Evolutionary conservation across 192 early-diverging fungal species (phyloP).

Genomic region (Dimargaris cristalligena): DNA sequence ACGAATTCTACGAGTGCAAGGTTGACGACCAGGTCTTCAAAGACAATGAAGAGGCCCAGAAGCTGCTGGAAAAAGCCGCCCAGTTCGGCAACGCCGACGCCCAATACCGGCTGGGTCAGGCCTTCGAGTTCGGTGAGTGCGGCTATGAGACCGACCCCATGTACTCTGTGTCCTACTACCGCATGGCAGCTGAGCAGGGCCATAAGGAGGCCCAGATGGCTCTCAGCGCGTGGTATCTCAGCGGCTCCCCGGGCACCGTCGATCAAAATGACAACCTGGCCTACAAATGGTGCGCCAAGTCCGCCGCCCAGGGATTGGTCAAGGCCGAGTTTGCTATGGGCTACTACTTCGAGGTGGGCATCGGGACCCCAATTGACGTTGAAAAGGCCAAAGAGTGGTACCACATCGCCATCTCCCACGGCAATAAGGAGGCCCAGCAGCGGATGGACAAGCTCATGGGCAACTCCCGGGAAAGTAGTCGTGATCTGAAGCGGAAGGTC

Average conservation of each 20-base stretch:
- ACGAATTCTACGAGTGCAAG: constrained; percentile 36
- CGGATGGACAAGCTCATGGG: constrained; percentile 22
- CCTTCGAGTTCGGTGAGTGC: constrained; percentile 63
- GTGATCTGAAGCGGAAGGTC: constrained; percentile 26
- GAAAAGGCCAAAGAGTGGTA: constrained; percentile 42
- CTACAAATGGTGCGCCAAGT: constrained; percentile 63
- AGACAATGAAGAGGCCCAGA: constrained; percentile 57
- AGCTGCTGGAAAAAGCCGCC: constrained; percentile 57
- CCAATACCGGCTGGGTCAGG: constrained; percentile 60
- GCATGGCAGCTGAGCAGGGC: constrained; percentile 59
- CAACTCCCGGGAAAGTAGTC: constrained; percentile 16
- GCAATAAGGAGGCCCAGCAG: constrained; percentile 29
- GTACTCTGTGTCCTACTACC: constrained; percentile 59
- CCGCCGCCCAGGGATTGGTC: constrained; percentile 58
- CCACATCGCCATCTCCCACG: constrained; percentile 14
- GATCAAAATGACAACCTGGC: constrained; percentile 52
- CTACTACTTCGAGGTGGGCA: constrained; percentile 71
- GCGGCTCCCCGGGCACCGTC: constrained; percentile 48
- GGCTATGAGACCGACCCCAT: constrained; percentile 45
- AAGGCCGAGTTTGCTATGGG: constrained; percentile 83
- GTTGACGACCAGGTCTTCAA: constrained; percentile 46
- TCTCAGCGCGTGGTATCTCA: constrained; percentile 70
- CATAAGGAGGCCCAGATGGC: constrained; percentile 70
- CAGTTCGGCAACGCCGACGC: constrained; percentile 51
- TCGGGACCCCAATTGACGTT: constrained; percentile 37